These are phyloP conservation scores for Elasticomyces elasticus DNA, from an alignment of 495 filamentous ascomycete species.

Conservation along the genomic window DNA sequence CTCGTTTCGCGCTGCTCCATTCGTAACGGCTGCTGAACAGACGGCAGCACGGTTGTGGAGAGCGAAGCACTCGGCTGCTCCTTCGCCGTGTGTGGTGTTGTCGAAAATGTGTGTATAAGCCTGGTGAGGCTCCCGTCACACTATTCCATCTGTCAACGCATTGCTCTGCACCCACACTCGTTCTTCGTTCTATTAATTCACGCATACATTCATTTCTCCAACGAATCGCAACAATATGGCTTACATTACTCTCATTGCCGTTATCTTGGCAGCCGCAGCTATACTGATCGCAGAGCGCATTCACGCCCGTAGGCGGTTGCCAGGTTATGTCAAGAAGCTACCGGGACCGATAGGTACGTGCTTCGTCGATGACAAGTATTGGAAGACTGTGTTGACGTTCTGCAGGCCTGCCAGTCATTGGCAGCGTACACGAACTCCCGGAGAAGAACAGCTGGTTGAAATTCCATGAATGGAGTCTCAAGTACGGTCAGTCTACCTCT, in stretches of 20 bases:
- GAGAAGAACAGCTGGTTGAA: conserved; percentile 42
- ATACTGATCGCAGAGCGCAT: not conserved
- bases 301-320: conserved; percentile 9
- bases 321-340: conserved; percentile 26
- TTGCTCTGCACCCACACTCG: not conserved
- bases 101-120: not conserved
- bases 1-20: not conserved
- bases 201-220: not conserved
- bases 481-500: too few species aligned
- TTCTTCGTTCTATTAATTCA: not conserved
- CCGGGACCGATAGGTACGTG: conserved; percentile 33
- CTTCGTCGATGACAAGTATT: not conserved
- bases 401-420: conserved; percentile 43
- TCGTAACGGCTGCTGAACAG: not conserved
- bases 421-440: conserved; percentile 50
- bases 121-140: not conserved
- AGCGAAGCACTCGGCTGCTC: not conserved
- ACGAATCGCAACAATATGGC: not conserved
- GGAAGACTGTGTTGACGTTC: not conserved
- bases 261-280: not conserved
- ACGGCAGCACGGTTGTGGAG: not conserved
- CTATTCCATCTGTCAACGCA: not conserved
- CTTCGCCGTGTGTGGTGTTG: too few species aligned
- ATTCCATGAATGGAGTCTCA: conserved; percentile 52
- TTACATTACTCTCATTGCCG: conserved; percentile 1